Evolutionary conservation across 345 rosid species (phyloP).

Genomic region (Microcos paniculata): DNA sequence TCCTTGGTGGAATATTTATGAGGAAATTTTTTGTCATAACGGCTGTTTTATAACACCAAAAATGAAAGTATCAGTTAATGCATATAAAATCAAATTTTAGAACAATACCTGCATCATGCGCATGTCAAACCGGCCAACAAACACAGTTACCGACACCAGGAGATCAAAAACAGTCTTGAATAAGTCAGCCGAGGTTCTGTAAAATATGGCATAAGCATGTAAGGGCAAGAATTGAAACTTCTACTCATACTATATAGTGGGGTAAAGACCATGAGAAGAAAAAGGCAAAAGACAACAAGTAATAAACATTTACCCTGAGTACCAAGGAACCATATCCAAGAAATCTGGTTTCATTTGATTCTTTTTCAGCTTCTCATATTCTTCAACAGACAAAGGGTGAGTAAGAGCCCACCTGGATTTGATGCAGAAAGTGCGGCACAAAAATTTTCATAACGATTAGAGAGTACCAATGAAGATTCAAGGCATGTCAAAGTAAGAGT

Average conservation of each 20-base stretch:
- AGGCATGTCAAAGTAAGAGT: not conserved
- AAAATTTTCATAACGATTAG: not conserved
- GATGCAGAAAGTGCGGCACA: slow-evolving; percentile 10
- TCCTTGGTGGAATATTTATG: not conserved
- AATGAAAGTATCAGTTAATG: not conserved
- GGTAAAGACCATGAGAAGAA: not conserved
- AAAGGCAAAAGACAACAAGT: not conserved
- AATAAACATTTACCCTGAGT: slow-evolving; percentile 75
- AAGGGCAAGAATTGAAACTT: slow-evolving; percentile 19
- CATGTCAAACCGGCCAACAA: slow-evolving; percentile 99
- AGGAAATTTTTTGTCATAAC: not conserved
- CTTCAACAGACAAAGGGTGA: slow-evolving; percentile 82
- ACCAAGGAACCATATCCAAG: slow-evolving; percentile 99
- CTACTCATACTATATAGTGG: not conserved
- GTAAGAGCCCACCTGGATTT: slow-evolving; percentile 93
- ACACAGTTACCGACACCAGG: slow-evolving; percentile 93
- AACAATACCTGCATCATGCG: slow-evolving; percentile 94
- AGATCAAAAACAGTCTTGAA: slow-evolving; percentile 98
- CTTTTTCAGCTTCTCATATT: slow-evolving; percentile 71
- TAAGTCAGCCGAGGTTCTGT: slow-evolving; percentile 98
- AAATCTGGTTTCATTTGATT: slow-evolving; percentile 92
- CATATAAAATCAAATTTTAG: slow-evolving; percentile 2
- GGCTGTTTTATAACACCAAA: not conserved
- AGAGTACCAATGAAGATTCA: not conserved
- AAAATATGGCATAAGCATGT: slow-evolving; percentile 31